Percentiles rank a stretch among this genome's conserved stretches.
Conservation (phyloP, 768 basidiomycete species). For the Amylocystis lapponica region DNA sequence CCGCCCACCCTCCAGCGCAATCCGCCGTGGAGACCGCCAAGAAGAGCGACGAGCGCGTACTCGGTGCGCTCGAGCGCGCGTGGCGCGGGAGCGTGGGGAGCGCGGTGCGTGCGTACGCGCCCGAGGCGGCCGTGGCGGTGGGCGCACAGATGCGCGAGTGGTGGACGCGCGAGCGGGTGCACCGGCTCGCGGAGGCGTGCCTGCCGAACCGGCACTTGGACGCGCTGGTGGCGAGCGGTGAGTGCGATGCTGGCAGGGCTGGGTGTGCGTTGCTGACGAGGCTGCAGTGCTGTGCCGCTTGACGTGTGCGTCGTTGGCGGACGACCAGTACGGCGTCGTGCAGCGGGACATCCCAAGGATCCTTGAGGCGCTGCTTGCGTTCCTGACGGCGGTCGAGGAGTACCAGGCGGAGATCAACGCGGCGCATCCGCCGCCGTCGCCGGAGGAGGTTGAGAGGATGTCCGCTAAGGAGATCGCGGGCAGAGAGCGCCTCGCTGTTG, state of each 20-base stretch:
- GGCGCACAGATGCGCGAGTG: constrained; percentile 32
- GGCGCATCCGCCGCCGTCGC: constrained; percentile 31
- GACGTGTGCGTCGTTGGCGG: constrained; percentile 64
- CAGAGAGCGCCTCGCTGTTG: constrained; percentile 35
- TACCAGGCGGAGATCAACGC: constrained; percentile 50
- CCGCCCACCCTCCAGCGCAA: constrained; percentile 13
- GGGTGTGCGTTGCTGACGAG: neutral
- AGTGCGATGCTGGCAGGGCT: neutral
- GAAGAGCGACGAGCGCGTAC: constrained; percentile 23
- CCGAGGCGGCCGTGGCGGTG: constrained; percentile 24
- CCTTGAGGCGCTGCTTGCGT: constrained; percentile 67
- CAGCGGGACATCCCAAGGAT: constrained; percentile 82
- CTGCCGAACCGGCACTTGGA: constrained; percentile 62
- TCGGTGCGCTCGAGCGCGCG: constrained; percentile 7
- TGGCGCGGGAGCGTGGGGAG: constrained; percentile 8
- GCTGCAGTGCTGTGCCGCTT: constrained; percentile 58
- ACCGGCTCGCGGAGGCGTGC: constrained; percentile 46
- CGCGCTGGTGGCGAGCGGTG: constrained; percentile 57
- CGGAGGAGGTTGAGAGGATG: constrained; percentile 27
- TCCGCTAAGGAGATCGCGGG: constrained; percentile 31
- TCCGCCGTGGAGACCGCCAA: constrained; percentile 19
- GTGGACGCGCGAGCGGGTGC: constrained; percentile 54
- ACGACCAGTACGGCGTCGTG: constrained; percentile 79
- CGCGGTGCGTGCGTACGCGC: constrained; percentile 24
- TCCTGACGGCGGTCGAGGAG: constrained; percentile 60